Evolutionary conservation across 371 early-diverging fungal species (phyloP).

Genomic region (Apophysomyces elegans): DNA sequence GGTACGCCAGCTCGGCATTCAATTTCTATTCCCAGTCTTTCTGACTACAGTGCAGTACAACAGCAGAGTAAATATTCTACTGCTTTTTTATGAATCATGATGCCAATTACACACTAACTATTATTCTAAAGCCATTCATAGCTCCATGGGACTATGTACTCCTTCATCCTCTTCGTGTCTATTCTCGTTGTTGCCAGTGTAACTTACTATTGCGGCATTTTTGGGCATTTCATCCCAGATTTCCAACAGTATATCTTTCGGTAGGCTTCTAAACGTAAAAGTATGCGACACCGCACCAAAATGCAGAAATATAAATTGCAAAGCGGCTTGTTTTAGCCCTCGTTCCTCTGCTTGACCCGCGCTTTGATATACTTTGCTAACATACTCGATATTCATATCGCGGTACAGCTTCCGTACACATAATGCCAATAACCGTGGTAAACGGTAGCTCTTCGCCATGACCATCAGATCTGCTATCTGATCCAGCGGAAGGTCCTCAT

Average conservation of each 20-base stretch:
- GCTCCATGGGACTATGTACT: constrained; percentile 27
- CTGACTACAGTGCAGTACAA: too few relatives aligned
- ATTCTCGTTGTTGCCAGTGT: constrained; percentile 13
- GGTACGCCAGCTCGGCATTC: too few relatives aligned
- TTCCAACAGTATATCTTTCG: constrained; percentile 60
- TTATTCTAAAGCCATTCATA: constrained; percentile 12
- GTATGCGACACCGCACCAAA: constrained; percentile 71
- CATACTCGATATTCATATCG: constrained; percentile 58
- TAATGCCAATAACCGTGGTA: constrained; percentile 59
- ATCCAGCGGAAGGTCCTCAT: constrained; percentile 38
- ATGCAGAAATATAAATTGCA: constrained; percentile 65
- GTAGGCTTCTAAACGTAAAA: constrained; percentile 54
- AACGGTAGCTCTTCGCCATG: constrained; percentile 64
- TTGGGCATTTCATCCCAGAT: constrained; percentile 66
- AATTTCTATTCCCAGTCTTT: too few relatives aligned
- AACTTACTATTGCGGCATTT: constrained; percentile 41
- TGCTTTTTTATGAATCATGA: constrained; percentile 2
- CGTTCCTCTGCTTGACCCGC: constrained; percentile 61
- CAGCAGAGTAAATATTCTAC: neutral
- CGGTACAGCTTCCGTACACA: constrained; percentile 57
- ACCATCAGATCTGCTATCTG: constrained; percentile 65
- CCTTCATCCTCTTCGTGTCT: constrained; percentile 15
- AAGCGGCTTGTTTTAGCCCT: constrained; percentile 60
- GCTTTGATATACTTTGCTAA: constrained; percentile 60
- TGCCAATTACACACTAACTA: neutral